Conservation (phyloP, 2,329 filamentous ascomycete species). For the Pseudogymnoascus pannorum region DNA sequence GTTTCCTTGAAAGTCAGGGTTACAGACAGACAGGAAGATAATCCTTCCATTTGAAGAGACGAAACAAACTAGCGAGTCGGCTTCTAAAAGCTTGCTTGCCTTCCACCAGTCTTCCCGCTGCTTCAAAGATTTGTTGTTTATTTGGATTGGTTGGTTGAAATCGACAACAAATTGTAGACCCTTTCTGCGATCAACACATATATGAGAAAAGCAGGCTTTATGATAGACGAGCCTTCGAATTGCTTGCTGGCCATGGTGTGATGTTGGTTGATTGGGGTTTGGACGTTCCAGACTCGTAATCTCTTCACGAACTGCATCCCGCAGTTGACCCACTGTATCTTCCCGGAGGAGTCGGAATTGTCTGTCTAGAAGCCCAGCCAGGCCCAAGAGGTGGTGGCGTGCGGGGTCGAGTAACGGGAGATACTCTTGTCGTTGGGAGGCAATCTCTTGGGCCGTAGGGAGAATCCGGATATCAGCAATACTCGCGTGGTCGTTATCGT, state of each 20-base stretch:
- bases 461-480: constrained; percentile 42
- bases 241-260: constrained; percentile 27
- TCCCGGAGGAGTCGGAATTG: constrained; percentile 50
- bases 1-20: constrained; percentile 19
- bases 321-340: constrained; percentile 46
- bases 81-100: constrained; percentile 39
- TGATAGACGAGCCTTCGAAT: constrained; percentile 30
- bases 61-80: constrained; percentile 44
- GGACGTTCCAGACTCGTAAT: constrained; percentile 27
- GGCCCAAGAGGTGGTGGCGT: constrained; percentile 35
- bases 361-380: constrained; percentile 41
- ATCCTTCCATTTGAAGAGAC: constrained; percentile 33
- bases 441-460: constrained; percentile 42
- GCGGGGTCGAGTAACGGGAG: constrained; percentile 35
- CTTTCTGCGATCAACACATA: constrained; percentile 20
- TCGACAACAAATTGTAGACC: constrained; percentile 40
- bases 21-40: constrained; percentile 37
- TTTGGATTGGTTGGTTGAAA: constrained; percentile 38
- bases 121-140: constrained; percentile 19
- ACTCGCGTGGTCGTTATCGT: constrained; percentile 43
- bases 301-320: constrained; percentile 39
- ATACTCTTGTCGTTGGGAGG: constrained; percentile 36
- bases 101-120: constrained; percentile 43
- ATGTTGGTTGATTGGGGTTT: constrained; percentile 33
- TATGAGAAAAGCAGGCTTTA: constrained; percentile 16